These are phyloP conservation scores for Acanthamoeba lenticulata DNA, from an alignment of 208 protist genomes.

Conservation along the genomic window DNA sequence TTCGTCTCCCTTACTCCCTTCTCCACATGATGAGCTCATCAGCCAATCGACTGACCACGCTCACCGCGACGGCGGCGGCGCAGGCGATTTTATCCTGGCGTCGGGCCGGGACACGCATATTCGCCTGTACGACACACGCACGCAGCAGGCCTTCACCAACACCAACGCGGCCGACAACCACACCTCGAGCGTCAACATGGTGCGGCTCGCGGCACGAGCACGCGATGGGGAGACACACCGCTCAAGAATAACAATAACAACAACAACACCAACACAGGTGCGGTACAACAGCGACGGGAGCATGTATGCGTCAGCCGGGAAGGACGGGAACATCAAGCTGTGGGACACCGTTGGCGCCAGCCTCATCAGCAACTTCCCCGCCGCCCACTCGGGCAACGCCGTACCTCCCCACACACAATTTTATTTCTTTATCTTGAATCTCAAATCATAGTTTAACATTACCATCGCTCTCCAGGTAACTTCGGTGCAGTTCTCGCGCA, in stretches of 20 bases:
- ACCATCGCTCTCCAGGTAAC: neutral
- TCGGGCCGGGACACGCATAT: neutral
- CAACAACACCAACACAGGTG: neutral
- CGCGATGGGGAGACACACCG: too few species aligned
- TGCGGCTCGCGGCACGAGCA: neutral
- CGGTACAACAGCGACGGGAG: neutral
- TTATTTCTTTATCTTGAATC: neutral
- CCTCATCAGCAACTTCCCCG: neutral
- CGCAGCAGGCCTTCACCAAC: neutral
- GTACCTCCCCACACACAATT: neutral
- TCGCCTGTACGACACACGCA: neutral
- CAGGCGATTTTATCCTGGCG: neutral
- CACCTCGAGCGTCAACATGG: neutral
- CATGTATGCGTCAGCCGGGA: neutral
- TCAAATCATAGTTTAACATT: neutral
- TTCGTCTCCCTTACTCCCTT: neutral
- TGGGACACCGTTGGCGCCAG: neutral
- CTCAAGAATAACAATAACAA: neutral
- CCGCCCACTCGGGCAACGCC: neutral
- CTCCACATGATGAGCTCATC: neutral
- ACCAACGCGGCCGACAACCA: neutral
- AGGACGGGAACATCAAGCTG: conserved; percentile 45
- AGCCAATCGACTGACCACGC: neutral
- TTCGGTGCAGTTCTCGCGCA: conserved; percentile 26
- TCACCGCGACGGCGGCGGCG: neutral